Evolutionary conservation across 1,139 yeast species (phyloP).

Genomic region (Yamadazyma kanchanaburiensis): DNA sequence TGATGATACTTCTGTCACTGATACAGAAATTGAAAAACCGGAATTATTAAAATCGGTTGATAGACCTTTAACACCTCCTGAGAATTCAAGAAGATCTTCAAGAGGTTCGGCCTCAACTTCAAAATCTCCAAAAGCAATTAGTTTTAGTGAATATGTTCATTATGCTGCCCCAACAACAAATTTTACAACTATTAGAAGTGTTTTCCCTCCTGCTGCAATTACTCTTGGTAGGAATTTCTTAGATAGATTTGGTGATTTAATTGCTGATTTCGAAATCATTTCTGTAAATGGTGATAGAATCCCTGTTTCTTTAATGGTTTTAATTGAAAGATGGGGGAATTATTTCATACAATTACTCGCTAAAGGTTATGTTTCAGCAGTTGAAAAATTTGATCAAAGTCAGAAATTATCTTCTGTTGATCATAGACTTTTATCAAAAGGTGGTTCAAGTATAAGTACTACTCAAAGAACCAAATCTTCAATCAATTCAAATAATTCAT

Average conservation of each 20-base stretch:
- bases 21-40: slow-evolving; percentile 9
- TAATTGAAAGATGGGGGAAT: slow-evolving; percentile 73
- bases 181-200: slow-evolving; percentile 62
- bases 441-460: slow-evolving; percentile 2
- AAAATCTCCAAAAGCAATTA: slow-evolving; percentile 24
- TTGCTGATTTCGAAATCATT: slow-evolving; percentile 70
- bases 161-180: slow-evolving; percentile 71
- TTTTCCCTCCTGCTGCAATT: slow-evolving; percentile 72
- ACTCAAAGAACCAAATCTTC: slow-evolving; percentile 5
- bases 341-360: slow-evolving; percentile 61
- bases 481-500: slow-evolving; percentile 11
- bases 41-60: slow-evolving; percentile 7
- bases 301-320: slow-evolving; percentile 55
- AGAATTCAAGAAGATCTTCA: slow-evolving; percentile 15
- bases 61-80: slow-evolving; percentile 11
- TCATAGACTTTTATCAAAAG: slow-evolving; percentile 7
- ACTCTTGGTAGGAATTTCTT: slow-evolving; percentile 73
- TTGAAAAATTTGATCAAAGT: slow-evolving; percentile 42
- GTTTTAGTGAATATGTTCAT: slow-evolving; percentile 70
- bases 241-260: slow-evolving; percentile 59
- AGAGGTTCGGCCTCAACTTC: slow-evolving; percentile 13
- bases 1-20: slow-evolving; percentile 7
- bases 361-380: slow-evolving; percentile 60
- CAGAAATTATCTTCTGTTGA: slow-evolving; percentile 16
- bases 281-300: slow-evolving; percentile 64